Base-by-base conservation (phyloP, 23 red algal genomes). In the Porphyridium purpureum region DNA sequence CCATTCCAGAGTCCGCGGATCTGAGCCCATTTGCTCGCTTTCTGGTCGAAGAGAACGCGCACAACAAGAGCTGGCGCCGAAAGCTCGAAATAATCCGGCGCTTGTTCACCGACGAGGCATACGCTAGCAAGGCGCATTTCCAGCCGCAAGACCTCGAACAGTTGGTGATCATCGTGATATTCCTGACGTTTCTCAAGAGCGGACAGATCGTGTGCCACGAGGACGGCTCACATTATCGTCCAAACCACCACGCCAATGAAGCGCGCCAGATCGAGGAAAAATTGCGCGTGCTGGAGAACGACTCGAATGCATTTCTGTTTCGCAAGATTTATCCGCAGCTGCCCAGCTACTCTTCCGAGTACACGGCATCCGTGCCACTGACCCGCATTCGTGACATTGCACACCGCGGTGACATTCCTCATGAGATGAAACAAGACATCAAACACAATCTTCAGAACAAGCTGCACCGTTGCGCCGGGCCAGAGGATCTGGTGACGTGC, bases 381-480 rank as follows among this genome's bases (percentile, higher is more conserved):
- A 84, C 79, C 14, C 58, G 79, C 48, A 84, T 84, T 36, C 67
- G 79, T 7, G 66, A 84, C 60, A 84, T 84, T 42, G 79, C 79
- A 4, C 79, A 84, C 42, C 67, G 79, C n/a, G 62, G 62, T 22
- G 79, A 84, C 57, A 84, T 84, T 20, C 79, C 79, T 6, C 67
- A 74, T 33, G 79, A 84, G 54, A 57, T 84, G n/a, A 84, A 84
- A 51, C 66, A 74, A 27, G 65, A 84, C 29, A 84, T 84, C 33
- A 84, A 84, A 49, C 79, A 74, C 27, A 73, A 55, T n/a, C 67
- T 84, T 2, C 79, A 84, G 57, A 84, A 84, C 59, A 84, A 84
- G 68, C 29, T 84, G 7, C 79, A 84, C 50, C 67, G 79, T n/a
- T 74, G 79, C 25, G 66, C 66, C 3, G 79, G 79, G 8, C 79